Percentiles rank a stretch among this genome's conserved stretches.
These are phyloP conservation scores for Polytrichum commune DNA, from an alignment of 225 moss, liverwort and hornwort genomes.

Conservation along the genomic window DNA sequence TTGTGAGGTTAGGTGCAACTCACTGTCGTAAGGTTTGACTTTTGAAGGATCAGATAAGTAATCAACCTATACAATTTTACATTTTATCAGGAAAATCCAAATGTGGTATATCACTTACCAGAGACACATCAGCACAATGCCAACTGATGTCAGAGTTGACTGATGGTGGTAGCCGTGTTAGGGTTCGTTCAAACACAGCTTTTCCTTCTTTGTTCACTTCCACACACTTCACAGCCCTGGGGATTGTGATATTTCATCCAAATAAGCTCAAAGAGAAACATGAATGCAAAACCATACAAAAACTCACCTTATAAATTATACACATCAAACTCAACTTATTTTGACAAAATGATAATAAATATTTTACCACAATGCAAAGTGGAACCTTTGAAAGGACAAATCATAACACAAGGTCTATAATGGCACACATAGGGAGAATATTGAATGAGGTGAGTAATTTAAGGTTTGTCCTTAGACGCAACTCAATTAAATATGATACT, in stretches of 20 bases:
- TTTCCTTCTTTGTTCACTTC: slow-evolving; percentile 95
- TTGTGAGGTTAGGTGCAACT: no score
- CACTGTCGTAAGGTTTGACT: no score
- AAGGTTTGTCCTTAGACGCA: no score
- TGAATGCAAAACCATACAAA: no score
- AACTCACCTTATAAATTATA: neutral
- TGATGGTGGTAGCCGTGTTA: slow-evolving; percentile 66
- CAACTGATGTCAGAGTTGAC: slow-evolving; percentile 85
- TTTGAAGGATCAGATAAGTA: no score
- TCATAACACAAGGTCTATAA: no score
- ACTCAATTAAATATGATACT: no score
- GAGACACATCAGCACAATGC: slow-evolving; percentile 96
- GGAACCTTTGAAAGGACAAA: no score
- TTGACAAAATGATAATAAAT: neutral
- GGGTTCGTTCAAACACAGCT: slow-evolving; percentile 72
- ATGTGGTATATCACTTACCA: slow-evolving; percentile 33
- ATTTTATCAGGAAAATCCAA: no score
- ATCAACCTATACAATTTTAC: no score
- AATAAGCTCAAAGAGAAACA: neutral
- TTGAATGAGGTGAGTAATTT: no score
- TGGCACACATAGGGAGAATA: no score
- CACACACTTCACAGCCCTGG: slow-evolving; percentile 87
- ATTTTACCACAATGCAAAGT: neutral
- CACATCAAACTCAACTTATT: neutral
- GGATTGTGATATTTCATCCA: neutral